These are phyloP conservation scores for Colletotrichum sidae DNA, from an alignment of 2,329 filamentous ascomycete species.

Conservation along the genomic window DNA sequence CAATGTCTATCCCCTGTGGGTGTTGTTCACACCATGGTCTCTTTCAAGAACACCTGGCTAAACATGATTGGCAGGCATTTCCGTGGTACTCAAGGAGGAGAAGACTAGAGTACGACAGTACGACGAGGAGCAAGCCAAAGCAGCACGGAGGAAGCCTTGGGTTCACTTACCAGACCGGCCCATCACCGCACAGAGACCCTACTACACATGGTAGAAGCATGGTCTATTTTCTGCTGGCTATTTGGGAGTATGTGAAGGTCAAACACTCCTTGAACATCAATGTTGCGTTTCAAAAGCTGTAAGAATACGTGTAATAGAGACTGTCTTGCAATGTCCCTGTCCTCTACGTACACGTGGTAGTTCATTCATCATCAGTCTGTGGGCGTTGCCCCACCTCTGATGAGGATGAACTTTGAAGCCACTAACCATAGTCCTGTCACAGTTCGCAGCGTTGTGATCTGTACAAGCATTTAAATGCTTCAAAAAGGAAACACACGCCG, in stretches of 20 bases:
- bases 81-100: constrained; percentile 91
- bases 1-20: constrained; percentile 10
- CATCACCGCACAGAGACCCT: constrained; percentile 85
- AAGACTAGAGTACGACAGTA: constrained; percentile 86
- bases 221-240: too few species aligned
- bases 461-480: too few species aligned
- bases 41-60: background rate
- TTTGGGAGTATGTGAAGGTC: too few species aligned
- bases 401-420: too few species aligned
- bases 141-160: constrained; percentile 83
- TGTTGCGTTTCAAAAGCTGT: constrained; percentile 23
- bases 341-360: too few species aligned
- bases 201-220: constrained; percentile 83
- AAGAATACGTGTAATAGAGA: constrained; percentile 36
- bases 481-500: too few species aligned
- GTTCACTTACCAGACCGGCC: constrained; percentile 87
- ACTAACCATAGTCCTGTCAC: too few species aligned
- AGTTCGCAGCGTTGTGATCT: too few species aligned
- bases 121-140: constrained; percentile 81
- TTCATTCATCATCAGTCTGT: too few species aligned
- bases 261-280: too few species aligned
- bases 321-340: constrained; percentile 6
- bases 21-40: background rate
- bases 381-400: too few species aligned
- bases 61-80: constrained; percentile 67